Conservation (phyloP, 2,329 filamentous ascomycete genomes). For the Colletotrichum endophyticum region DNA sequence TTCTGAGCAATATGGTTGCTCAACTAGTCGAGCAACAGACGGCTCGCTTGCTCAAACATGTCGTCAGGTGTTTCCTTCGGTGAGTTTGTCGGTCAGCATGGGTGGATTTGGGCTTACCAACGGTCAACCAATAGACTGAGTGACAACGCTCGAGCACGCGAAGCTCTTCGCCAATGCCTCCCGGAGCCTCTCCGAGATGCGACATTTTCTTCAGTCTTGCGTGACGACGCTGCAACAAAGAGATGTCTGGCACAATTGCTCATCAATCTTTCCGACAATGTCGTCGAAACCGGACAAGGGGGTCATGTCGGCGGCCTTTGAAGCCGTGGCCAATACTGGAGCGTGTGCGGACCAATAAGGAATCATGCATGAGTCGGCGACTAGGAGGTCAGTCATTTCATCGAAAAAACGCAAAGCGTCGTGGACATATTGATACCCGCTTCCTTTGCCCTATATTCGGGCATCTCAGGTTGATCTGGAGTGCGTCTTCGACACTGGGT, state of each 20-base stretch:
- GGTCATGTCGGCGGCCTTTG: conserved; percentile 29
- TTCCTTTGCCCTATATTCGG: neutral
- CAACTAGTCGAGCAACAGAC: conserved; percentile 98
- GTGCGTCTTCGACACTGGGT: conserved; percentile 9
- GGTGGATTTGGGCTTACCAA: neutral
- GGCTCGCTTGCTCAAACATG: conserved; percentile 92
- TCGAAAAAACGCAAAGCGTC: conserved; percentile 17
- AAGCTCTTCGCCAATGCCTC: conserved; percentile 93
- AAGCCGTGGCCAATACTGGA: neutral
- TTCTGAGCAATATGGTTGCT: conserved; percentile 97
- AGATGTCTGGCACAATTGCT: conserved; percentile 95
- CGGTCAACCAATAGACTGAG: conserved; percentile 69
- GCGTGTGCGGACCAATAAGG: conserved; percentile 5
- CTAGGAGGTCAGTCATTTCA: conserved; percentile 16
- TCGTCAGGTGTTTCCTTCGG: conserved; percentile 96
- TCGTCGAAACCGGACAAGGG: conserved; percentile 52
- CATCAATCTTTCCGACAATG: conserved; percentile 93
- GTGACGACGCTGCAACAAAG: conserved; percentile 97
- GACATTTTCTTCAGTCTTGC: conserved; percentile 94
- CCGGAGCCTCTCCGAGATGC: conserved; percentile 98
- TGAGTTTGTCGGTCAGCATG: conserved; percentile 53
- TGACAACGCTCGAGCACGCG: conserved; percentile 93
- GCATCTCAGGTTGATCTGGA: conserved; percentile 11
- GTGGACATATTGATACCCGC: conserved; percentile 16
- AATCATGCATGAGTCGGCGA: conserved; percentile 20